These are phyloP conservation scores for Cyberlindnera sargentensis DNA, from an alignment of 805 yeast species.

Conservation along the genomic window DNA sequence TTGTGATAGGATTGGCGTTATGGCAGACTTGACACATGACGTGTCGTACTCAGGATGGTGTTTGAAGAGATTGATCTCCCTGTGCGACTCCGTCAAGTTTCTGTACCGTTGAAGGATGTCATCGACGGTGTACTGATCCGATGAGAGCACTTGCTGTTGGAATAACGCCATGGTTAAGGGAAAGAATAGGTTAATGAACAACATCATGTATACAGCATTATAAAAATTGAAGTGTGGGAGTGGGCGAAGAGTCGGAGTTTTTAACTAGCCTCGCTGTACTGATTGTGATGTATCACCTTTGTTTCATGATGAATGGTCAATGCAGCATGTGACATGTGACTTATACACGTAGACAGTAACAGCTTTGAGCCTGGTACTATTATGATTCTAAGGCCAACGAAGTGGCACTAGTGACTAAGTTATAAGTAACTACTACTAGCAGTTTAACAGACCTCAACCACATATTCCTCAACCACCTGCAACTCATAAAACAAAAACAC, in stretches of 20 bases:
- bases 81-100: slow-evolving; percentile 7
- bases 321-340: too few relatives aligned
- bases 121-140: slow-evolving; percentile 10
- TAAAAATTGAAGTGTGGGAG: too few relatives aligned
- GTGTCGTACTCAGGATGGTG: slow-evolving; percentile 12
- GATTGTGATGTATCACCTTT: background rate
- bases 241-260: background rate
- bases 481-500: too few relatives aligned
- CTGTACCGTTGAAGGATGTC: slow-evolving; percentile 17
- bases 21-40: slow-evolving; percentile 34
- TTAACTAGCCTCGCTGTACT: background rate
- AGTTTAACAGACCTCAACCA: too few relatives aligned
- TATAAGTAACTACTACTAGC: too few relatives aligned
- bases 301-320: background rate
- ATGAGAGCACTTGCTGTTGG: background rate
- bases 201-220: background rate
- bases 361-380: too few relatives aligned
- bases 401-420: too few relatives aligned
- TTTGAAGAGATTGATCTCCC: slow-evolving; percentile 7
- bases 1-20: slow-evolving; percentile 31
- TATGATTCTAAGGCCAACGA: too few relatives aligned
- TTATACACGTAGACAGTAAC: too few relatives aligned
- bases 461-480: too few relatives aligned
- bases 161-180: background rate
- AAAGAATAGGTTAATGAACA: background rate